phyloP scores from a whole-genome alignment of 2,329 filamentous ascomycete species.

The Penicillium crustosum region DNA sequence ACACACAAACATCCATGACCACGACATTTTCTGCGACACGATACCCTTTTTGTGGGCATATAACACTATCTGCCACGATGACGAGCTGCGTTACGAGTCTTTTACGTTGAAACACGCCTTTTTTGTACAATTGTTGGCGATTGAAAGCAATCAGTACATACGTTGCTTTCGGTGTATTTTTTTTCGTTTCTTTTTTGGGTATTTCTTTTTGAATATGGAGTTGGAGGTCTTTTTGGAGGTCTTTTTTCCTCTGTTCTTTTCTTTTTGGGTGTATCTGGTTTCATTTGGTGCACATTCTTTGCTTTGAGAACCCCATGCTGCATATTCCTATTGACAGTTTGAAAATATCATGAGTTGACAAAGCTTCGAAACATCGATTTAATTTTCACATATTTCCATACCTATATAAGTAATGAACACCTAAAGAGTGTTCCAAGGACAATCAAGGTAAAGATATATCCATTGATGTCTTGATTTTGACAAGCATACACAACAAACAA shows the following conservation, averaged over 20 bases:
- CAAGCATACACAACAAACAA: background rate
- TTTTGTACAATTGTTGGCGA: slow-evolving; percentile 1
- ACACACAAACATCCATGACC: slow-evolving; percentile 2
- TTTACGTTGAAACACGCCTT: slow-evolving; percentile 3
- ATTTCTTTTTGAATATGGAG: background rate
- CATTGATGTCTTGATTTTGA: background rate
- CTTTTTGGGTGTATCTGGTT: slow-evolving; percentile 3
- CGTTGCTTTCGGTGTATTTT: slow-evolving; percentile 2
- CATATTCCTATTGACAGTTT: background rate
- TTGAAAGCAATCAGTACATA: slow-evolving; percentile 1
- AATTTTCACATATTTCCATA: background rate
- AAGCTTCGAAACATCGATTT: background rate
- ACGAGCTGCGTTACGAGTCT: slow-evolving; percentile 1
- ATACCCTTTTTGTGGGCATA: slow-evolving; percentile 7
- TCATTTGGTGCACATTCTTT: slow-evolving; percentile 4
- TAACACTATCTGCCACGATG: background rate
- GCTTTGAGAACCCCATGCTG: background rate
- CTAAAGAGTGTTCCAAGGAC: background rate
- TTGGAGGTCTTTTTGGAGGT: background rate
- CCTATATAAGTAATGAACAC: background rate
- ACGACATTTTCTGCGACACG: slow-evolving; percentile 8
- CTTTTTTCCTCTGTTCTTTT: background rate
- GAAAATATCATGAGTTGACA: background rate
- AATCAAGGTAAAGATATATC: background rate
- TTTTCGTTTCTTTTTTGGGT: background rate